Evolutionary conservation across 495 filamentous ascomycete species (phyloP), one percentile per base, ranked within the genome.

Genomic region (Darksidea phi): DNA sequence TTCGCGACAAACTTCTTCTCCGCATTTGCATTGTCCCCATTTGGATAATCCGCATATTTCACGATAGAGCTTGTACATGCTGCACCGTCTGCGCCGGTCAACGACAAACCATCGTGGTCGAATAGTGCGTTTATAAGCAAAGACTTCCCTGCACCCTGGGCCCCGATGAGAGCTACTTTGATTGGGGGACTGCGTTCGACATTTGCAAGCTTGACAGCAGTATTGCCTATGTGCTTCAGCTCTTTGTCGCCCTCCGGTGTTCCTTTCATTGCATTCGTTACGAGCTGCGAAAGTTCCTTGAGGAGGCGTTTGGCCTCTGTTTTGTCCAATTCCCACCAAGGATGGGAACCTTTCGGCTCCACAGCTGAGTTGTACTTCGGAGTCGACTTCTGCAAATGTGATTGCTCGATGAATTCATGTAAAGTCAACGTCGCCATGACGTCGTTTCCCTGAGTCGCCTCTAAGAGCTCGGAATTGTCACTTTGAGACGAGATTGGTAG

Each of bases 131-230:
- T 61, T 1, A 48, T 10, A 10, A 54, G 23, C 1, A 24, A 37
- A 42, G 37, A 47, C 50, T 61, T 61, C 10, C 58, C 58, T 11
- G 58, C 48, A 34, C 2, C 58, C 48, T 61, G 58, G 48, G n/a
- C 36, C n/a, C 58, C 58, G 26, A 18, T 48, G 2, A 61, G 18
- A 1, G 49, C 58, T 6, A 54, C 58, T 26, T 46, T 10, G 37
- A 61, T 25, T 1, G 25, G 1, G n/a, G 17, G 8, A 5, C 38
- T 26, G n/a, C 28, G 38, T 15, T 32, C 12, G 12, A 54, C 23
- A 7, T 54, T 32, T 13, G 20, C 7, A 13, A 61, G 38, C 2
- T 1, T 21, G 2, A 34, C 23, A 10, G 18, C 48, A 41, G 26
- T 48, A 4, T 17, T 1, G 17, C 1, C 8, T 1, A 61, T 1